phyloP scores from a whole-genome alignment of 305 asterid species.

The Solanum hybrid region DNA sequence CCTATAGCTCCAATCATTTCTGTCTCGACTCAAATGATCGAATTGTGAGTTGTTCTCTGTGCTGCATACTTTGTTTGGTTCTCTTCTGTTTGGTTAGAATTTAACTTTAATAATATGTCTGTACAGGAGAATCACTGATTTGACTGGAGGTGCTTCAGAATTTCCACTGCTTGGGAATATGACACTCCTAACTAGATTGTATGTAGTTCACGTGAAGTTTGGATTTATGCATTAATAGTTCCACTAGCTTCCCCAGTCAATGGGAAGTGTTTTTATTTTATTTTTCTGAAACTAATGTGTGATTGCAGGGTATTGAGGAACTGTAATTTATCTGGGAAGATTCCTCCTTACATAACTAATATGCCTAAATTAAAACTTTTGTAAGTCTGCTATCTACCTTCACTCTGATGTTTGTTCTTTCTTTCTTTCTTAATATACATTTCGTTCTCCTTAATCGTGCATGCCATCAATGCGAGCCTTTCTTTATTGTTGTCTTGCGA shows the following conservation, averaged over 20 bases:
- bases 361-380: not conserved
- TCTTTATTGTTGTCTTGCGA: not conserved
- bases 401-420: not conserved
- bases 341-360: not conserved
- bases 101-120: not conserved
- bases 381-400: not conserved
- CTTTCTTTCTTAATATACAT: not conserved
- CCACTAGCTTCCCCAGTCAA: not conserved
- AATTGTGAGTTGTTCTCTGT: constrained; percentile 35
- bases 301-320: too few species aligned
- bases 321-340: constrained; percentile 4
- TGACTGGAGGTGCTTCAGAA: constrained; percentile 13
- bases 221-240: not conserved
- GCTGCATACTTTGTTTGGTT: not conserved
- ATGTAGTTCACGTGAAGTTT: not conserved
- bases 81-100: not conserved
- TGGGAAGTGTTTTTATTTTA: not conserved
- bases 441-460: not conserved
- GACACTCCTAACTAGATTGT: not conserved
- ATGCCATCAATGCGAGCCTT: not conserved
- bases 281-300: not conserved
- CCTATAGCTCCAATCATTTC: constrained; percentile 43
- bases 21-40: constrained; percentile 19
- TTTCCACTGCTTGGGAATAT: not conserved
- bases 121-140: constrained; percentile 42